Percentiles rank a stretch among this genome's conserved stretches.
phyloP scores from a whole-genome alignment of 2,329 filamentous ascomycete species.

The Scedosporium boydii region DNA sequence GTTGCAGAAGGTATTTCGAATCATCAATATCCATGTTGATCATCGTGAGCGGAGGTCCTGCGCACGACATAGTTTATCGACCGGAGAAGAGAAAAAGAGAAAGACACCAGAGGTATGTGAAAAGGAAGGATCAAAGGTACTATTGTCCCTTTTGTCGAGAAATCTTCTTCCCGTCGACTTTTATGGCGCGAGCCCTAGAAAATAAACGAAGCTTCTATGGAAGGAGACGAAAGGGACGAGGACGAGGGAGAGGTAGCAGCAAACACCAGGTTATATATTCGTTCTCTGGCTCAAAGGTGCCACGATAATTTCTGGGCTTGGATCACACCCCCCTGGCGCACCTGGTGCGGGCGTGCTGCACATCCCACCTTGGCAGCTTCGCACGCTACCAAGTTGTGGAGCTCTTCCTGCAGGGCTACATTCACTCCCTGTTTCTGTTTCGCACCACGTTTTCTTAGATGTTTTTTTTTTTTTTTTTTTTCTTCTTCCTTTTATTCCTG shows the following conservation, averaged over 20 bases:
- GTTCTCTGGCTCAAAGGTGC: not conserved
- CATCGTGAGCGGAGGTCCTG: not conserved
- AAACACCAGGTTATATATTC: not conserved
- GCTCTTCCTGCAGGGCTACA: no score
- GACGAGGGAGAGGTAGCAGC: not conserved
- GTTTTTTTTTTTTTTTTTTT: no score
- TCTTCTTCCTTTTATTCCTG: no score
- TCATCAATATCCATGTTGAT: slow-evolving; percentile 3
- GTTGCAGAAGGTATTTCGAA: slow-evolving; percentile 1
- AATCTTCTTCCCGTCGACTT: not conserved
- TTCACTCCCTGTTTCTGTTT: no score
- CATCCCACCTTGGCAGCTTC: no score
- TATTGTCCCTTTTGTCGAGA: not conserved
- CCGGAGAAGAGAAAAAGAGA: not conserved
- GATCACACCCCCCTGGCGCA: no score
- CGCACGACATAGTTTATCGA: not conserved
- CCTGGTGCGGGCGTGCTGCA: no score
- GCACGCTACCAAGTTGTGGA: no score
- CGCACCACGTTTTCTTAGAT: no score
- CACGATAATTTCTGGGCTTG: not conserved
- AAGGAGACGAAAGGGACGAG: not conserved
- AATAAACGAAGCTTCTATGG: not conserved
- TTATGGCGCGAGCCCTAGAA: not conserved
- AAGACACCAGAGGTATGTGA: not conserved
- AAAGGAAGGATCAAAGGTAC: not conserved